These are phyloP conservation scores for Schwanniomyces pseudopolymorphus DNA, from an alignment of 805 yeast genomes.

Conservation along the genomic window DNA sequence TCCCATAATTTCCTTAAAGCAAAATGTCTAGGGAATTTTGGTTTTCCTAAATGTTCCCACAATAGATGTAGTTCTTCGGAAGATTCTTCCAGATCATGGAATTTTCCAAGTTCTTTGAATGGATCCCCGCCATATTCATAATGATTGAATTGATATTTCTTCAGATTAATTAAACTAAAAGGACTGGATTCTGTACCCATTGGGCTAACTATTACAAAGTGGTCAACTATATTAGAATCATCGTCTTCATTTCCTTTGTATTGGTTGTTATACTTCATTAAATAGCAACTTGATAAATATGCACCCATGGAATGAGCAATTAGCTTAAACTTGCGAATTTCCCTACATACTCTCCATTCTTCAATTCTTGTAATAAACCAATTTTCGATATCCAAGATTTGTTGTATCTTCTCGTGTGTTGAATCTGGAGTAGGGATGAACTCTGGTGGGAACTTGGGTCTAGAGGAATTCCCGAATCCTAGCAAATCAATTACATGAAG, in stretches of 20 bases:
- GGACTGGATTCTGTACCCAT: conserved; percentile 44
- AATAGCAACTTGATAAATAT: conserved; percentile 37
- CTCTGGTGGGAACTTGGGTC: conserved; percentile 36
- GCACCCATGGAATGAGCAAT: conserved; percentile 47
- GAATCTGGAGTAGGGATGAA: conserved; percentile 21
- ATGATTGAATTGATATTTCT: conserved; percentile 30
- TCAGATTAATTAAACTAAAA: conserved; percentile 31
- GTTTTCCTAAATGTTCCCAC: conserved; percentile 37
- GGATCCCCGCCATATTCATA: conserved; percentile 37
- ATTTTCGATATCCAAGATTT: conserved; percentile 32
- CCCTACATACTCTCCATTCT: conserved; percentile 29
- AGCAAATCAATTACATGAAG: conserved; percentile 43
- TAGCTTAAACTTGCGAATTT: conserved; percentile 25
- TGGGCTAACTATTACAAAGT: conserved; percentile 35
- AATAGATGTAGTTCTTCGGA: conserved; percentile 17
- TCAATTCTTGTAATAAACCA: conserved; percentile 44
- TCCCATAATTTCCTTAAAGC: conserved; percentile 37
- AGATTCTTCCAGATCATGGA: conserved; percentile 16
- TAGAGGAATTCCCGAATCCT: conserved; percentile 43
- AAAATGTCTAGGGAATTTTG: conserved; percentile 34
- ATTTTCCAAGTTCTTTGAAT: conserved; percentile 27
- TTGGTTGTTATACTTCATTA: conserved; percentile 35
- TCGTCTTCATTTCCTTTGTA: conserved; percentile 5
- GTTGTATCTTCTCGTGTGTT: conserved; percentile 24
- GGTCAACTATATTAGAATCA: conserved; percentile 16